Percentiles rank a stretch among this genome's conserved stretches.
Evolutionary conservation across 2,329 filamentous ascomycete genomes (phyloP).

Genomic region (Talaromyces sp.): DNA sequence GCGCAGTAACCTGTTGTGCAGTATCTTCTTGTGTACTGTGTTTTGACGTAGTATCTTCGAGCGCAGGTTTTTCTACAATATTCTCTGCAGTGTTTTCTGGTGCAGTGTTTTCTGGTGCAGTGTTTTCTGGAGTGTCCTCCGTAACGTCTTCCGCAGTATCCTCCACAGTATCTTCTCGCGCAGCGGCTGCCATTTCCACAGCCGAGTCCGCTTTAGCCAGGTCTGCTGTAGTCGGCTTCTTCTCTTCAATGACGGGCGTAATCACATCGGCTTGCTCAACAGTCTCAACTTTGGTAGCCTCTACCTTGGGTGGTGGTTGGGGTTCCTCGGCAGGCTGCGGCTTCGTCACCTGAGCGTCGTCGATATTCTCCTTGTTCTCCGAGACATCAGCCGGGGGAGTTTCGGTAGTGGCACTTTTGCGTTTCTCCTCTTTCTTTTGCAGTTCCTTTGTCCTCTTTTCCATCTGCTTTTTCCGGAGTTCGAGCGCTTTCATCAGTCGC

Average conservation of each 20-base stretch:
- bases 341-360: constrained; percentile 15
- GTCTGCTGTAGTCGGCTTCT: constrained; percentile 10
- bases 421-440: constrained; percentile 21
- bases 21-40: background rate
- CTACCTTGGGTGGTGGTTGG: background rate
- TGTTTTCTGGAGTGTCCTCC: too few relatives aligned
- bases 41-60: background rate
- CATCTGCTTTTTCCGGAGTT: constrained; percentile 79
- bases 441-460: constrained; percentile 27
- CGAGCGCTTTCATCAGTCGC: constrained; percentile 87
- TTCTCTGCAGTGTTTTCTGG: background rate
- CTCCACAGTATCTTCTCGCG: constrained; percentile 5
- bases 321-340: background rate
- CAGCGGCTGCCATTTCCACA: constrained; percentile 15
- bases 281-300: background rate
- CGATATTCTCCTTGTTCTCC: constrained; percentile 24
- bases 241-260: constrained; percentile 3
- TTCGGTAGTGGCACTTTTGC: background rate
- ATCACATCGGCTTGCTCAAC: background rate
- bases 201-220: constrained; percentile 20
- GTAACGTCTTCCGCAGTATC: background rate
- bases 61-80: background rate
- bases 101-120: background rate
- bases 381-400: background rate
- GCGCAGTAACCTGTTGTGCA: background rate